Base-by-base conservation (phyloP, 805 yeast genomes). In the Ogataea methylovora region DNA sequence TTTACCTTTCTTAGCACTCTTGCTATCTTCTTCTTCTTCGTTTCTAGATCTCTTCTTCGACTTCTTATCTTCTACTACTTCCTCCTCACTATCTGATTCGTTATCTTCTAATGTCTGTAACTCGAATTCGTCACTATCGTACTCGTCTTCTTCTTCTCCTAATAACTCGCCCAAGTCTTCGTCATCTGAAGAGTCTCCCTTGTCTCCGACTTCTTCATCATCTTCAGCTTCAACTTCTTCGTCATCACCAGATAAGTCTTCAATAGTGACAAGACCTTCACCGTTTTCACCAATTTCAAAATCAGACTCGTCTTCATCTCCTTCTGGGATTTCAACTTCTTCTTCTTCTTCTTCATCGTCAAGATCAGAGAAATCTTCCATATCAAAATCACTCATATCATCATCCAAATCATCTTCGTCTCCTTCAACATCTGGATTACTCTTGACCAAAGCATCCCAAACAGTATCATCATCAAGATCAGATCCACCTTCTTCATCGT, bases 381-480 rank as follows among this genome's bases (percentile, higher is more conserved):
- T 46, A 27, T 58, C 67, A 17, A 61, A 55, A 41, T 60, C 65
- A 4, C 59, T 56, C 8, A 53, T 44, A n/a, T 60, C 68, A 14
- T 52, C 59, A 22, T 59, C 63, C 16, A 43, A 36, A 11, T 51
- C 58, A 23, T 48, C 58, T 15, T 61, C 63, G 20, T 54, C 75
- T 27, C 66, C 73, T 51, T 69, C 79, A 20, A 71, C 73, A 22
- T 73, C 80, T 0, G 79, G 78, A 43, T 70, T 69, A 33, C 74
- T 67, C 43, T 68, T 63, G 21, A 73, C 78, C 44, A 73, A 61
- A 1, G 80, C 86, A 46, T 71, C 62, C 75, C 84, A 74, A 25
- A 72, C 68, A 11, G 54, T 51, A 36, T 73, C 84, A 24, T 73
- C 83, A 33, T 65, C 74, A 39, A 67, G 54, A 19, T 68, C 81